Evolutionary conservation across 2,329 filamentous ascomycete genomes (phyloP).

Genomic region (Cyanodermella asteris): DNA sequence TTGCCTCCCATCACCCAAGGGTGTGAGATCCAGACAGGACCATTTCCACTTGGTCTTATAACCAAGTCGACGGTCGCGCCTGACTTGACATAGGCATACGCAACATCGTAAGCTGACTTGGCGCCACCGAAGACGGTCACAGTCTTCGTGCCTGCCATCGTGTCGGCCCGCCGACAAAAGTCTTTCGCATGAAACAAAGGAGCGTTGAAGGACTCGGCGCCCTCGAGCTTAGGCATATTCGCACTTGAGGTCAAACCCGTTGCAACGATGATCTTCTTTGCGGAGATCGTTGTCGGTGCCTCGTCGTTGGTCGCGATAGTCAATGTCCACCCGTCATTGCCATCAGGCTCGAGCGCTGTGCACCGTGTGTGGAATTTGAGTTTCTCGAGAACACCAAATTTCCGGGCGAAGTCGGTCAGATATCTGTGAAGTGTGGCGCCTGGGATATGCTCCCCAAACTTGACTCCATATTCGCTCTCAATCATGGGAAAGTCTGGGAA

Average conservation of each 20-base stretch:
- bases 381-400: slow-evolving; percentile 26
- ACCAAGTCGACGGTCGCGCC: slow-evolving; percentile 35
- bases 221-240: slow-evolving; percentile 29
- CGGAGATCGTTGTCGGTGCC: background rate
- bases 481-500: slow-evolving; percentile 54
- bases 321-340: slow-evolving; percentile 5
- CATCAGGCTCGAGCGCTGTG: slow-evolving; percentile 21
- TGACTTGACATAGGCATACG: slow-evolving; percentile 32
- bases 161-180: slow-evolving; percentile 7
- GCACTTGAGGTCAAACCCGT: slow-evolving; percentile 39
- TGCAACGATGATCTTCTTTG: slow-evolving; percentile 35
- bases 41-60: slow-evolving; percentile 34
- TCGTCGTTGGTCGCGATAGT: background rate
- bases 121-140: slow-evolving; percentile 35
- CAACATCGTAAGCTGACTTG: slow-evolving; percentile 43
- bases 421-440: slow-evolving; percentile 35
- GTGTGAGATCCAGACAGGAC: slow-evolving; percentile 31
- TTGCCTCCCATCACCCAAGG: slow-evolving; percentile 30
- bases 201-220: slow-evolving; percentile 26
- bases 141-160: slow-evolving; percentile 14
- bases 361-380: slow-evolving; percentile 32
- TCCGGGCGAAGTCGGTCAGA: slow-evolving; percentile 30
- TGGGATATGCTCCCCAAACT: slow-evolving; percentile 35
- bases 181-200: slow-evolving; percentile 33
- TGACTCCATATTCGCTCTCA: slow-evolving; percentile 25